Evolutionary conservation across 345 rosid genomes (phyloP).

Genomic region (Reutealis trisperma): DNA sequence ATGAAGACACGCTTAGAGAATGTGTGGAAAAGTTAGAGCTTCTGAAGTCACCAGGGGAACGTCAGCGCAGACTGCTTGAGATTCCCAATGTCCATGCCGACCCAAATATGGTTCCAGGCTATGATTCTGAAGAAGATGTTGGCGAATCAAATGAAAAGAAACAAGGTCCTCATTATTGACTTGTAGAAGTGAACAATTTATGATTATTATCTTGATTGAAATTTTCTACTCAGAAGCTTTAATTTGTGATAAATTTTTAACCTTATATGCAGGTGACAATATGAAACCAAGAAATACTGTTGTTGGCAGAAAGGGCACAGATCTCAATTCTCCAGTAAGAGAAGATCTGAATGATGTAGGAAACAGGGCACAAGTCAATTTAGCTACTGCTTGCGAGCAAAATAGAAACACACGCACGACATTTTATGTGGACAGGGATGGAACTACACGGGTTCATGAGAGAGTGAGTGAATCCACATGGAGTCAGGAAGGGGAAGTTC

Average conservation of each 20-base stretch:
- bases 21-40: constrained; percentile 75
- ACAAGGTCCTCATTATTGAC: constrained; percentile 43
- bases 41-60: constrained; percentile 69
- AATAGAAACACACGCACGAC: constrained; percentile 22
- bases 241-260: constrained; percentile 9
- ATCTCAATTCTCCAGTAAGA: constrained; percentile 24
- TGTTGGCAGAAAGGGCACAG: constrained; percentile 33
- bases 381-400: constrained; percentile 35
- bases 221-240: constrained; percentile 14
- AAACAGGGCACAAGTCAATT: constrained; percentile 35
- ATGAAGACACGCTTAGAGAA: constrained; percentile 75
- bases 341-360: constrained; percentile 41
- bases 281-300: constrained; percentile 32
- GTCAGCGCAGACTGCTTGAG: constrained; percentile 62
- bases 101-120: constrained; percentile 52
- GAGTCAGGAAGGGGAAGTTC: constrained; percentile 22
- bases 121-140: constrained; percentile 48
- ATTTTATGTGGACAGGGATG: constrained; percentile 38
- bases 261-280: constrained; percentile 42
- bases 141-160: constrained; percentile 45
- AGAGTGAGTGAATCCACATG: constrained; percentile 17
- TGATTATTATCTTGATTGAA: constrained; percentile 10
- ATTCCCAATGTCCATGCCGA: constrained; percentile 68
- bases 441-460: constrained; percentile 33
- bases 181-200: constrained; percentile 20